Evolutionary conservation across 148 eudicot species (phyloP), one percentile per base, ranked within the genome.

Genomic region (Diospyros kaki): DNA sequence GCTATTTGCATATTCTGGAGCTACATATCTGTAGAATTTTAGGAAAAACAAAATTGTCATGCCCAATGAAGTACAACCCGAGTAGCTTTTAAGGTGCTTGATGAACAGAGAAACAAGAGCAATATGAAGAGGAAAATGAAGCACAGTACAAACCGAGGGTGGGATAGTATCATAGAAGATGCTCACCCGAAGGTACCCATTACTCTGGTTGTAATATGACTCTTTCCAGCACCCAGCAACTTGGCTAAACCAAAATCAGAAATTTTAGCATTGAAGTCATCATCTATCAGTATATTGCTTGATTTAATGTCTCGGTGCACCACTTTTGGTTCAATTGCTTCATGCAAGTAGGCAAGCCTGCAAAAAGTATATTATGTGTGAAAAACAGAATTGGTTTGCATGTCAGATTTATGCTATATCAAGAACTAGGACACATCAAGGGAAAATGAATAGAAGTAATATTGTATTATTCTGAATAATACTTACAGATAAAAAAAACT

Each of bases 131-230:
- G 60, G 60, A 60, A 8, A 60, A 44, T 44, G 53, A 46, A 7
- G 1, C 53, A 66, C 69, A 1, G 9, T 9, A 67, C 55, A 48
- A 28, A 67, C 53, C 7, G 55, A 67, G 2, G n/a, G 54, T 5
- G 15, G 4, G 11, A n/a, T 18, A 18, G 48, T 38, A n/a, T 38
- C 41, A 17, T 39, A 28, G 55, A 38, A 65, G 42, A 77, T 73
- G 69, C 92, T 73, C 39, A 93, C 98, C 98, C 98, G 66, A 94
- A 94, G 15, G 98, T 94, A 68, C 98, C 98, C 97, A 94, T 94
- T 6, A 92, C 98, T 84, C 98, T 84, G 51, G 98, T 94, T 42
- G 91, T 88, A 65, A 94, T 92, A 75, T 92, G 96, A 81, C 91
- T 90, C 70, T 92, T 87, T 73, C 97, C 97, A 58, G 97, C 93